phyloP scores from a whole-genome alignment of 495 filamentous ascomycete species.

The Chaetomium fimeti region DNA sequence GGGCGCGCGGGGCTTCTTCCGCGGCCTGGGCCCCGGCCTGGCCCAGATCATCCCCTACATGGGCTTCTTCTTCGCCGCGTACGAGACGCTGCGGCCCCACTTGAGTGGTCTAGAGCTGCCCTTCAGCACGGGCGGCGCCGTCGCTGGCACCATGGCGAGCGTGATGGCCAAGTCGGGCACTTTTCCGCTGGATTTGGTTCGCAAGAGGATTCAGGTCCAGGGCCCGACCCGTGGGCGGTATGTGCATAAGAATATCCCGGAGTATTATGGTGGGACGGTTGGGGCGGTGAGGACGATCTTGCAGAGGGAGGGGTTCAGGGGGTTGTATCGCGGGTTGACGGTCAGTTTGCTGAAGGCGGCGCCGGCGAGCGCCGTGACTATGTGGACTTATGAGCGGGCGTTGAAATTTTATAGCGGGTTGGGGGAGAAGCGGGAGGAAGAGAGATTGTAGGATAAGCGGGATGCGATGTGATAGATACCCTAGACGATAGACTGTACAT shows the following conservation, averaged over 20 bases:
- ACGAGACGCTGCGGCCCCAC: slow-evolving; percentile 66
- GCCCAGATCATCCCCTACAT: slow-evolving; percentile 92
- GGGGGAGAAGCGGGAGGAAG: slow-evolving; percentile 22
- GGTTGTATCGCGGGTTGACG: slow-evolving; percentile 82
- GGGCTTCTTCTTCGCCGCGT: slow-evolving; percentile 90
- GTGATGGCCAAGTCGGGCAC: slow-evolving; percentile 82
- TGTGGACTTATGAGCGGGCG: slow-evolving; percentile 94
- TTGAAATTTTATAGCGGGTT: slow-evolving; percentile 57
- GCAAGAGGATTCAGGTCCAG: slow-evolving; percentile 94
- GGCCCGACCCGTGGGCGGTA: slow-evolving; percentile 77
- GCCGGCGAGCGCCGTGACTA: slow-evolving; percentile 89
- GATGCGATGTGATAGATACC: neutral
- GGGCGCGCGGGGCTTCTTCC: slow-evolving; percentile 77
- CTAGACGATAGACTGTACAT: slow-evolving; percentile 10
- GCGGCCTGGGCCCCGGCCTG: slow-evolving; percentile 74
- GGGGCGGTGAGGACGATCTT: slow-evolving; percentile 66
- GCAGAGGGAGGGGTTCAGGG: slow-evolving; percentile 68
- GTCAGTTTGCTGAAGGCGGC: slow-evolving; percentile 93
- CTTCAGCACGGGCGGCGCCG: slow-evolving; percentile 74
- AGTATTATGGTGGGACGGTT: slow-evolving; percentile 73
- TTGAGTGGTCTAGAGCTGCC: slow-evolving; percentile 58
- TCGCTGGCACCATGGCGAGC: slow-evolving; percentile 74
- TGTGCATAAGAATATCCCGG: slow-evolving; percentile 83
- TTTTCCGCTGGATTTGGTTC: slow-evolving; percentile 89
- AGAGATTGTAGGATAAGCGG: neutral